Conservation (phyloP, 305 asterid species). For the Fraxinus velutina region DNA sequence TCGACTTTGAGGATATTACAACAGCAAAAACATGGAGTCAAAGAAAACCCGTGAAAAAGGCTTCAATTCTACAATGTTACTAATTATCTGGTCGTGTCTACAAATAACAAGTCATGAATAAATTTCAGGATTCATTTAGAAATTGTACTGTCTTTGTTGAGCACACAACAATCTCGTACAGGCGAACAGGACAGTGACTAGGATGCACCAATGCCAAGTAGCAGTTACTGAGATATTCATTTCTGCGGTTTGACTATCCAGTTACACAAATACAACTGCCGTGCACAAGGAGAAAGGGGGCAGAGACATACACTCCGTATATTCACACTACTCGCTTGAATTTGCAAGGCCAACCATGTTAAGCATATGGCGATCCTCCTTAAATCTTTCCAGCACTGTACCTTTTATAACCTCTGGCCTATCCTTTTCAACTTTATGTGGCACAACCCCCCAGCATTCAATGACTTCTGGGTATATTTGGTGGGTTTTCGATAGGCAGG, state of each 20-base stretch:
- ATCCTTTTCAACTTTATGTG: constrained; percentile 38
- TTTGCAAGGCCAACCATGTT: constrained; percentile 90
- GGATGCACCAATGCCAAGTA: background rate
- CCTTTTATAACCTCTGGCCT: constrained; percentile 45
- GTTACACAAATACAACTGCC: background rate
- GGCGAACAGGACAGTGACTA: background rate
- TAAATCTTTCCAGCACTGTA: constrained; percentile 70
- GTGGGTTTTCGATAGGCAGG: constrained; percentile 52
- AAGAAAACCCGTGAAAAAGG: background rate
- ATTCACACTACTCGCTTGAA: constrained; percentile 51
- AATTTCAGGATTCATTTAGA: background rate
- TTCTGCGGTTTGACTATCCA: background rate
- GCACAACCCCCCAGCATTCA: constrained; percentile 75
- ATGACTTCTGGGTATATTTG: constrained; percentile 58
- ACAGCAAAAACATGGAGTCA: background rate
- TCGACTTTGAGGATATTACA: background rate
- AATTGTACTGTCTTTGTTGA: background rate
- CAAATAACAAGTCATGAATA: background rate
- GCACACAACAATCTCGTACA: background rate
- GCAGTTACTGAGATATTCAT: background rate
- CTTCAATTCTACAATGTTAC: background rate
- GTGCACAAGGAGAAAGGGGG: background rate
- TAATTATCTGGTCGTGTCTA: background rate
- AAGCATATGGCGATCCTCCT: constrained; percentile 87
- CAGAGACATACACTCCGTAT: background rate